A percentile compares a stretch with the other conserved stretches of the same genome.
phyloP scores from a whole-genome alignment of 2,329 filamentous ascomycete species.

The Ophiostoma perfectum region DNA sequence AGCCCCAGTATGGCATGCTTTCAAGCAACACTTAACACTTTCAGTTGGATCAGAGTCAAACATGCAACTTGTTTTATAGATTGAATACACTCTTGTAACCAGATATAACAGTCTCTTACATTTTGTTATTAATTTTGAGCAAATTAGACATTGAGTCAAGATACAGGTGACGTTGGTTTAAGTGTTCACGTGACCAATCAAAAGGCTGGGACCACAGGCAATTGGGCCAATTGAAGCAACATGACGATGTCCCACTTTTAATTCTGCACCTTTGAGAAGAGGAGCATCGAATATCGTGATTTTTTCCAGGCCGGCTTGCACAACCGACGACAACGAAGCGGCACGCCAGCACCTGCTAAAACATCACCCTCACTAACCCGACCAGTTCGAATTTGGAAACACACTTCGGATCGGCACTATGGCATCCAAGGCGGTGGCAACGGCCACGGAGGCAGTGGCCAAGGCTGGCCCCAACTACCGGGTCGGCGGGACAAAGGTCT shows the following conservation, averaged over 20 bases:
- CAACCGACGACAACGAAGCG: slow-evolving; percentile 5
- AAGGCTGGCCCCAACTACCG: slow-evolving; percentile 38
- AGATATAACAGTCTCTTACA: too few species aligned
- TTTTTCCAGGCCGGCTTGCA: slow-evolving; percentile 10
- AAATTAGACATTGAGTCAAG: background rate
- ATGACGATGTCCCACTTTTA: slow-evolving; percentile 20
- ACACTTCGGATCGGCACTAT: slow-evolving; percentile 21
- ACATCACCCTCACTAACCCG: background rate
- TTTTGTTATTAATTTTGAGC: background rate
- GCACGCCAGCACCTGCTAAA: background rate
- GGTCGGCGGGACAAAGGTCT: slow-evolving; percentile 51
- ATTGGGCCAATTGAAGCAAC: background rate
- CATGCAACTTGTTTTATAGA: background rate
- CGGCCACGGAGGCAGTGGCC: slow-evolving; percentile 36
- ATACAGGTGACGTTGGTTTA: background rate
- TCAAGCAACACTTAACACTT: too few species aligned
- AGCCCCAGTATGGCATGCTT: background rate
- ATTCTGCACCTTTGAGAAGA: slow-evolving; percentile 7
- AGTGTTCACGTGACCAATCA: background rate
- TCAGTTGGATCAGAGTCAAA: background rate
- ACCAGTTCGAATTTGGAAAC: background rate
- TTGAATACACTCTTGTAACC: too few species aligned
- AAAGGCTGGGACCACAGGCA: background rate
- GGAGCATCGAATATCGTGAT: slow-evolving; percentile 18
- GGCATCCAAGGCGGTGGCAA: slow-evolving; percentile 33